Conservation (phyloP, 2,329 filamentous ascomycete species). For the Penicillium sp. region DNA sequence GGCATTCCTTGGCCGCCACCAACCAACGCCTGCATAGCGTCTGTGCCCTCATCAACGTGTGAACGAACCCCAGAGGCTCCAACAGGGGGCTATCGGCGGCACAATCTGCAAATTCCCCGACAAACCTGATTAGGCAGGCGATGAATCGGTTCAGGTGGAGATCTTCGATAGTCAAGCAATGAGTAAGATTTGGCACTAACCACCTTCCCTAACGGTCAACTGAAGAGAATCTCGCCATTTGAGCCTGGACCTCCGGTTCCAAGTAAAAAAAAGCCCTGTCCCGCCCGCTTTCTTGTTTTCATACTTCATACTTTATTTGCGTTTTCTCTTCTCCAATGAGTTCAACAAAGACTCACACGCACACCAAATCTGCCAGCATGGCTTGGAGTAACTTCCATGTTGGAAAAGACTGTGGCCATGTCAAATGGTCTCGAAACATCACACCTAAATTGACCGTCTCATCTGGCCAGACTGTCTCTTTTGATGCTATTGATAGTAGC, state of each 20-base stretch:
- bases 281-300: not conserved
- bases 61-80: conserved; percentile 11
- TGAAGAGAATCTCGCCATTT: conserved; percentile 19
- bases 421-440: conserved; percentile 52
- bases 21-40: conserved; percentile 9
- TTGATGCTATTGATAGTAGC: conserved; percentile 53
- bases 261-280: not conserved
- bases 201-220: conserved; percentile 27
- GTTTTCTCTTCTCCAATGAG: conserved; percentile 8
- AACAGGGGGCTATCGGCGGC: not conserved
- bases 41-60: conserved; percentile 1
- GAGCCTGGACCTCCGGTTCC: conserved; percentile 1
- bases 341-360: conserved; percentile 11
- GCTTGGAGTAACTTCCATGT: conserved; percentile 33
- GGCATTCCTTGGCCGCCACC: conserved; percentile 6
- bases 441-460: conserved; percentile 48
- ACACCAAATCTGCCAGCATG: conserved; percentile 13
- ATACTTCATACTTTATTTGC: not conserved
- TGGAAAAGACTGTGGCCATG: conserved; percentile 40
- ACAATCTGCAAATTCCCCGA: conserved; percentile 11
- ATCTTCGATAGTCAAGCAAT: conserved; percentile 20
- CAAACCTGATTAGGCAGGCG: conserved; percentile 26
- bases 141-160: conserved; percentile 17
- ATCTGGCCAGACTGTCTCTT: conserved; percentile 50
- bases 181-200: conserved; percentile 20